Evolutionary conservation across 305 asterid species (phyloP), one percentile per base, ranked within the genome.

Genomic region (Plantago coronopus): DNA sequence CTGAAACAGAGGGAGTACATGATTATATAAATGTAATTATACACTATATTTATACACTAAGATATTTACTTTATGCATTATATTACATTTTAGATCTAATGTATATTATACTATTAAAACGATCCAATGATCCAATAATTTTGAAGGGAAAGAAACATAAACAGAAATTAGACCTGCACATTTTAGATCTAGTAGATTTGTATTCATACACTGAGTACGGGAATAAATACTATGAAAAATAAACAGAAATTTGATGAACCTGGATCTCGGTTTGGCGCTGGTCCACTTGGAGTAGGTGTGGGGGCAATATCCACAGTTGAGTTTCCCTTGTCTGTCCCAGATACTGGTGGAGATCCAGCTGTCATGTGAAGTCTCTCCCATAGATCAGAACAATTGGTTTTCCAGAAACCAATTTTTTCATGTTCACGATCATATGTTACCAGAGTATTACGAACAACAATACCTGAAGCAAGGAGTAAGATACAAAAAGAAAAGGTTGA

Each of bases 391-490:
- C 99, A 93, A 72, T 89, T 87, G 54, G 99, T 89, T 78, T 93
- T 93, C 99, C 87, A 93, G 75, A 93, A 93, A 59, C 99, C 97
- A 72, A 93, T 64, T 66, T 75, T 85, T 69, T 87, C 95, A 75
- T 93, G 88, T 59, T 80, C 88, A 62, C 99, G 97, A 61, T 93
- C 97, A 76, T 93, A 93, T 23, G 86, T 85, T 49, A 93, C 97
- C 67, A 93, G 95, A 42, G 97, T 93, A 79, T 93, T 89, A 67
- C 96, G 96, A 47, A 93, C 97, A 71, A 87, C 48, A 51, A 93
- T 89, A 68, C 97, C 99, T 93, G 82, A 57, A 61, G 73, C 43
- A 64, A 68, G 70, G 57, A 64, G 9, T 34, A 57, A 59, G 37
- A 45, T 48, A 51, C 66, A 69, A 64, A 65, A 59, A 72, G 59